Base-by-base conservation (phyloP, 257 asterid genomes). In the Przewalskia tangutica region DNA sequence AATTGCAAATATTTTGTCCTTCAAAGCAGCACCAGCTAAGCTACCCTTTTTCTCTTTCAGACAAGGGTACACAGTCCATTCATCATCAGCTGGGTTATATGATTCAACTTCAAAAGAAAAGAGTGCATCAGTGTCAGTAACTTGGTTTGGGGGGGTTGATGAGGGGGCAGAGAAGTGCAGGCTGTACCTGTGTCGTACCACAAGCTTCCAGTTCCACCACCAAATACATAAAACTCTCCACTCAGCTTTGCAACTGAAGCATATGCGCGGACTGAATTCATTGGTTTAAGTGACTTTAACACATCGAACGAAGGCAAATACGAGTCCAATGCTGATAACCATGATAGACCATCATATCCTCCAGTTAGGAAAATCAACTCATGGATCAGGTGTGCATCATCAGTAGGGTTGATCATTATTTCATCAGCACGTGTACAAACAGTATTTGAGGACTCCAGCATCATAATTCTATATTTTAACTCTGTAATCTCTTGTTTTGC, bases 121-220 rank as follows among this genome's bases (percentile, higher is more conserved):
- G 55, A 68, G 11, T 44, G 16, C 6, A 9, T 44, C 77, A 42
- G 16, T 42, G 77, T 68, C 34, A 42, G 56, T 36, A 68, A 68
- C 77, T 80, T n/a, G 53, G 53, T 27, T 27, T 27, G 64, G 23
- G 48, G 32, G 48, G 8, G 53, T 8, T 18, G 44, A 34, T 44
- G 10, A 12, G 55, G 11, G 12, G 36, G 55, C 9, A n/a, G 55
- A 42, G 82, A 8, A 83, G 17, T 6, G 18, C 23, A 56, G 73
- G n/a, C 7, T 73, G 79, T 86, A 95, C 99, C 98, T 89, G 97
- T 88, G 82, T 94, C 84, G 78, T 85, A 89, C 95, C 92, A 91
- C 64, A 4, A 36, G 58, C 84, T 16, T 82, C 91, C 93, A 85
- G 83, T 77, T 85, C 96, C 97, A 70, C 99, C 98, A 88, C 98